Conservation (phyloP, 345 rosid genomes). For the Viola odorata region DNA sequence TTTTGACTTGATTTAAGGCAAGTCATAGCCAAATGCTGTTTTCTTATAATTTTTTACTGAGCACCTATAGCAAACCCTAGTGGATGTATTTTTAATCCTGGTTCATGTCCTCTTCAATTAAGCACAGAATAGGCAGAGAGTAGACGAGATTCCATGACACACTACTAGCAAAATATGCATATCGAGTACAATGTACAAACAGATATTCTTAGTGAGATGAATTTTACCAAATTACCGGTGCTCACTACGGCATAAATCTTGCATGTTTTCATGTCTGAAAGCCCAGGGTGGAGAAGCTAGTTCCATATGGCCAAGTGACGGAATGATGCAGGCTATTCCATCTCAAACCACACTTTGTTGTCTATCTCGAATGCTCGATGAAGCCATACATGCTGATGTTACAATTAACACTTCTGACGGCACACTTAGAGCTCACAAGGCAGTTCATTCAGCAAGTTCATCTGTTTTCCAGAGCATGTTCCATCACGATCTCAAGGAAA, state of each 20-base stretch:
- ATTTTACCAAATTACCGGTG: neutral
- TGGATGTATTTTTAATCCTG: too few relatives aligned
- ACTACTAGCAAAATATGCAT: neutral
- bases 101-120: too few relatives aligned
- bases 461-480: conserved; percentile 91
- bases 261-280: conserved; percentile 7
- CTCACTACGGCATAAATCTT: neutral
- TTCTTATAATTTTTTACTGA: neutral
- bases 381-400: conserved; percentile 67
- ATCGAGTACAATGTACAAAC: neutral
- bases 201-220: neutral
- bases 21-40: neutral
- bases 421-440: conserved; percentile 74
- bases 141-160: neutral
- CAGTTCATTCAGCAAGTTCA: conserved; percentile 77
- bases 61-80: too few relatives aligned
- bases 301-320: conserved; percentile 70
- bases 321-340: conserved; percentile 56
- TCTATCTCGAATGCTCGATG: conserved; percentile 85
- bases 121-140: neutral
- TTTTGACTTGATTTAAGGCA: neutral
- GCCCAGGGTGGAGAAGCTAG: conserved; percentile 60
- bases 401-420: conserved; percentile 75
- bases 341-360: conserved; percentile 61
- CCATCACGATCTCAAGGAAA: conserved; percentile 82